Percentiles rank a stretch among this genome's conserved stretches.
Evolutionary conservation across 352 stramenopile genomes (phyloP).

Genomic region (Pythium vanterpoolii): DNA sequence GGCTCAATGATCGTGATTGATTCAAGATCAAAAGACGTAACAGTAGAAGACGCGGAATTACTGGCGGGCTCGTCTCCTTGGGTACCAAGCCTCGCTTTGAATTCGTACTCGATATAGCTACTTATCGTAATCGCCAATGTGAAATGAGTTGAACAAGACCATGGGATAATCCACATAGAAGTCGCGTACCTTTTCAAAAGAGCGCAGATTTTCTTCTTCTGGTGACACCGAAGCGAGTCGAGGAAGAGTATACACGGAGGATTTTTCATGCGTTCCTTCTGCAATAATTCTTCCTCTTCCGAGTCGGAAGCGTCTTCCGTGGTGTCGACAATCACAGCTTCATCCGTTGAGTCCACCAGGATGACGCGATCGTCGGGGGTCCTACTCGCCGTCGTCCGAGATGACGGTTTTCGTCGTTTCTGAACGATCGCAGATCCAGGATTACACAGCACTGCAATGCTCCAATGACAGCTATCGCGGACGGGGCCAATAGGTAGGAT

Average conservation of each 20-base stretch:
- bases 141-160: no score
- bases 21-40: constrained; percentile 17
- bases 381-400: not conserved
- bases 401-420: constrained; percentile 27
- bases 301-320: constrained; percentile 28
- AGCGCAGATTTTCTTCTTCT: constrained; percentile 82
- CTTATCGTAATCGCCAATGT: not conserved
- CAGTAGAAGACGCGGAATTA: not conserved
- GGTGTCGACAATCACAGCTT: constrained; percentile 15
- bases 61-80: not conserved
- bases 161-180: no score
- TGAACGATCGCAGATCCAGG: constrained; percentile 64
- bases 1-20: constrained; percentile 22
- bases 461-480: constrained; percentile 84
- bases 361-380: constrained; percentile 38
- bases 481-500: not conserved
- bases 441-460: constrained; percentile 83
- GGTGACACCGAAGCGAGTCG: constrained; percentile 93
- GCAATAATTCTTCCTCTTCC: constrained; percentile 49
- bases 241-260: constrained; percentile 91
- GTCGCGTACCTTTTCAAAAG: constrained; percentile 84
- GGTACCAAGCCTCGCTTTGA: constrained; percentile 27
- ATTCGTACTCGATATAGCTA: constrained; percentile 82
- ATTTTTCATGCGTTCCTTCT: constrained; percentile 35
- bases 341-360: constrained; percentile 21